phyloP scores from a whole-genome alignment of 176 grass and related monocot genomes.

The Pharus latifolius region DNA sequence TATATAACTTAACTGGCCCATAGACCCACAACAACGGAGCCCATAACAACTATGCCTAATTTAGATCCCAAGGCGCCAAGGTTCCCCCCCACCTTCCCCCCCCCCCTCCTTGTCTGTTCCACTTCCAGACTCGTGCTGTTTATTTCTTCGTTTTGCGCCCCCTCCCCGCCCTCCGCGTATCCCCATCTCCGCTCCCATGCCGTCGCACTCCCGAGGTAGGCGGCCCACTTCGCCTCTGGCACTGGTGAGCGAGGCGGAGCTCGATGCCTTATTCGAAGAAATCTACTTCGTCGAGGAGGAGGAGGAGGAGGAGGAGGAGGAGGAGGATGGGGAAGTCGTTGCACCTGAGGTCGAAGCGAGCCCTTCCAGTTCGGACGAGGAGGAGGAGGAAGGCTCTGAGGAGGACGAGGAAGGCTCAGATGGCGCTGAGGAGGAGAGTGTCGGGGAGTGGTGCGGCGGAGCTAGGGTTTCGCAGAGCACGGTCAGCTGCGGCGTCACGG shows the following conservation, averaged over 20 bases:
- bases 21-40: no score
- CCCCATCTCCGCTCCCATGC: background rate
- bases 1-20: no score
- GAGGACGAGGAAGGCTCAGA: background rate
- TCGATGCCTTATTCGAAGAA: background rate
- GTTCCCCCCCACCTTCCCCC: no score
- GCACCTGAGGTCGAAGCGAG: background rate
- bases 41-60: no score
- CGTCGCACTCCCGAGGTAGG: background rate
- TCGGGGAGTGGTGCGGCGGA: background rate
- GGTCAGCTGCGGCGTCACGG: background rate
- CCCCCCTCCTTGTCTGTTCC: no score
- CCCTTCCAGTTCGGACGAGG: background rate
- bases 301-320: background rate
- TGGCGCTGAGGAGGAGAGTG: background rate
- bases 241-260: background rate
- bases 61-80: no score
- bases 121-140: no score
- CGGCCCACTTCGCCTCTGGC: background rate
- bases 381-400: background rate
- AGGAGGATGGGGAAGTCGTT: background rate
- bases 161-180: no score
- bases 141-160: no score
- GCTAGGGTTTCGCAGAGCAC: constrained; percentile 7
- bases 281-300: background rate